Conservation (phyloP, 2,329 filamentous ascomycete genomes). For the Fusarium chuoi region DNA sequence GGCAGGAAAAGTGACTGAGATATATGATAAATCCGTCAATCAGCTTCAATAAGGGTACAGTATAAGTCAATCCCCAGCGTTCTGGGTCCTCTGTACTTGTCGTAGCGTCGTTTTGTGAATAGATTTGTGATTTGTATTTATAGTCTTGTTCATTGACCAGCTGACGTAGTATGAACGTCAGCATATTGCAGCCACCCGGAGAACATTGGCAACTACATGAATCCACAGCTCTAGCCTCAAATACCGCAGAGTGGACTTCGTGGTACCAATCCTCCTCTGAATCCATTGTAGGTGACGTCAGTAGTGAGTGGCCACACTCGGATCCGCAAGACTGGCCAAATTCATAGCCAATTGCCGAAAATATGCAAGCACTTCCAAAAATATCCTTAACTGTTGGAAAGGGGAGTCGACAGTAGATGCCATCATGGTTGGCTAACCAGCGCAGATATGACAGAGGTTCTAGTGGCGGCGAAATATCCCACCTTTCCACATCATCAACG, state of each 20-base stretch:
- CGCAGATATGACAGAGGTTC: not conserved
- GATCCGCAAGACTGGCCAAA: no score
- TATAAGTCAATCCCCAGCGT: no score
- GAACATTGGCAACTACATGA: not conserved
- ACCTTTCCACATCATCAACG: fast-evolving
- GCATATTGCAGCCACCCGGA: fast-evolving
- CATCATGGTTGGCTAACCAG: not conserved
- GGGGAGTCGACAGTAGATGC: not conserved
- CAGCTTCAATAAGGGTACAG: not conserved
- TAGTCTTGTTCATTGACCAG: not conserved
- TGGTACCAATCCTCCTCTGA: no score
- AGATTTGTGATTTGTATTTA: no score
- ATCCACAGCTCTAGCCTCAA: fast-evolving
- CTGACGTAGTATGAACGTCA: fast-evolving
- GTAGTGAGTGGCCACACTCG: no score
- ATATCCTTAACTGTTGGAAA: not conserved
- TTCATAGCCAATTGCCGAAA: fast-evolving
- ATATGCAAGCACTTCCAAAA: fast-evolving
- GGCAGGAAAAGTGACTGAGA: not conserved
- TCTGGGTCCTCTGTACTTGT: no score
- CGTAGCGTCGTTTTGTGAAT: no score
- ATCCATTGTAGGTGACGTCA: no score
- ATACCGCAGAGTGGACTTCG: not conserved
- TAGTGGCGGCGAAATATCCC: no score
- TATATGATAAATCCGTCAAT: fast-evolving